Evolutionary conservation across 441 rosid species (phyloP), one percentile per base, ranked within the genome.

Genomic region (Theobroma grandiflorum): DNA sequence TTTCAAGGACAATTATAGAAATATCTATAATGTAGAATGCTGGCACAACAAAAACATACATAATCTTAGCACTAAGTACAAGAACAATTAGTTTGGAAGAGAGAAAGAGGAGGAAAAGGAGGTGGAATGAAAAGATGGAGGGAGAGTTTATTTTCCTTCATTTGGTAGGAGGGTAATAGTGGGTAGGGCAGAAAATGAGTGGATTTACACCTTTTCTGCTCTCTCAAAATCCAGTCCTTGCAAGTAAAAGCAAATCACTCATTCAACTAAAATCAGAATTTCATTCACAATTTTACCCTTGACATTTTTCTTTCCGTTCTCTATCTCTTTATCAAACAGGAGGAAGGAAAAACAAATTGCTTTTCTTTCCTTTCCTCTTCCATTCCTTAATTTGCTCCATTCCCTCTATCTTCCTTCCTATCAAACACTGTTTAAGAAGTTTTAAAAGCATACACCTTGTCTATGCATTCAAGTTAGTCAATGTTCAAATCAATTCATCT

Each of bases 241-340:
- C 49, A 65, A 38, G 49, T 65, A 31, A 15, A 6, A 65, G 2
- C 33, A n/a, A 40, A 40, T 15, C 49, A 40, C 33, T 66, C 6
- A 66, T 66, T 66, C 71, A 40, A 38, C 31, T 9, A 66, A 42
- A 14, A 66, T 66, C 47, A 42, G n/a, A 52, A 52, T 40, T 61
- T 3, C 37, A 66, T 66, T n/a, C 50, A 40, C 12, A 40, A 40
- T 9, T 4, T 65, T 40, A 2, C 33, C 45, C 5, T 15, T 16
- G 42, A 11, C 18, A 9, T 3, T 61, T 61, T 61, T 11, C 11
- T 0, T 61, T 61, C 37, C 6, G 31, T 11, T 61, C 26, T 26
- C 7, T 11, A 61, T 61, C 15, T 66, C 33, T n/a, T n/a, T 20
- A 40, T 7, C 6, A 10, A 11, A 66, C 15, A 40, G 9, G 3